A percentile compares a stretch with the other conserved stretches of the same genome.
These are phyloP conservation scores for Corniculantispora saksenae DNA, from an alignment of 2,329 filamentous ascomycete genomes.

Conservation along the genomic window DNA sequence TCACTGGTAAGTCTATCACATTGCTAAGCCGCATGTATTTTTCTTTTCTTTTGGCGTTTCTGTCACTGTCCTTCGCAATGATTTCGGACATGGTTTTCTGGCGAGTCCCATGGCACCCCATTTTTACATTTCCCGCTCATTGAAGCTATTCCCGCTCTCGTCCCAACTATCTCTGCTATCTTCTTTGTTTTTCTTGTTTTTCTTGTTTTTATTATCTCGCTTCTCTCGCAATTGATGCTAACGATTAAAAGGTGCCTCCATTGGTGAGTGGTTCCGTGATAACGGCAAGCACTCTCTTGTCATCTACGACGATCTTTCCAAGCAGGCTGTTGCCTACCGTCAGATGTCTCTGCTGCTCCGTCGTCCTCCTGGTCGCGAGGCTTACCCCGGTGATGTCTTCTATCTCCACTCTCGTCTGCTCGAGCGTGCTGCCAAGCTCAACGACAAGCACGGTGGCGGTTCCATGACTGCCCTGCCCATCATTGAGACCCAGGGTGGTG, in stretches of 20 bases:
- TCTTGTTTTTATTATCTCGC: slow-evolving; percentile 4
- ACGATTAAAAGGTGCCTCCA: too few species aligned
- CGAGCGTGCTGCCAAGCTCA: slow-evolving; percentile 99
- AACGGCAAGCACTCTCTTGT: slow-evolving; percentile 86
- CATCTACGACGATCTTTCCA: slow-evolving; percentile 92
- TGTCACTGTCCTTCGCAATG: too few species aligned
- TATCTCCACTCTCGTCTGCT: slow-evolving; percentile 99
- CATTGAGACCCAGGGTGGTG: slow-evolving; percentile 99
- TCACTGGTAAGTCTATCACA: slow-evolving; percentile 68
- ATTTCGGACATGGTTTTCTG: too few species aligned
- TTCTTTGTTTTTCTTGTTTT: slow-evolving; percentile 21
- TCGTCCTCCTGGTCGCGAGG: slow-evolving; percentile 98
- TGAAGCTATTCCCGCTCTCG: too few species aligned
- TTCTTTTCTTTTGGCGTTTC: too few species aligned
- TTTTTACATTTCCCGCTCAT: too few species aligned
- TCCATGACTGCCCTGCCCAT: slow-evolving; percentile 95
- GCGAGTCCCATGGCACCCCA: too few species aligned
- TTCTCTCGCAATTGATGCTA: too few species aligned
- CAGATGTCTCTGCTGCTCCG: slow-evolving; percentile 98
- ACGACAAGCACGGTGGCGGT: slow-evolving; percentile 89
- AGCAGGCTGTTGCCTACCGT: slow-evolving; percentile 97
- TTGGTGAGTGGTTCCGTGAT: slow-evolving; percentile 79
- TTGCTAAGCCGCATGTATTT: too few species aligned
- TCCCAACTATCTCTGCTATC: too few species aligned
- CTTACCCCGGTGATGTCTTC: slow-evolving; percentile 98